Evolutionary conservation across 805 yeast species (phyloP), one percentile per base, ranked within the genome.

Genomic region (Grigorovia transvaalensis): DNA sequence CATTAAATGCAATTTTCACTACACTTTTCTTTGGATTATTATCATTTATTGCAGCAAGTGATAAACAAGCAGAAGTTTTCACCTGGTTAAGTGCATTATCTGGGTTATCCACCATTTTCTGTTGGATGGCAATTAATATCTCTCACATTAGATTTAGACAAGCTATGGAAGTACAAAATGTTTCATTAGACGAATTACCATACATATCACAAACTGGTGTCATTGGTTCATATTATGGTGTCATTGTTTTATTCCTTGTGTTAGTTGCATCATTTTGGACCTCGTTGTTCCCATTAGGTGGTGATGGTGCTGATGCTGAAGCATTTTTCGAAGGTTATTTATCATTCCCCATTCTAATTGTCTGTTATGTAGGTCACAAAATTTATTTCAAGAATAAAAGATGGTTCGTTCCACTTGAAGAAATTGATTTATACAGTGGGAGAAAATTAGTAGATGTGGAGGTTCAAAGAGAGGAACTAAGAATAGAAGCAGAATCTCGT

Each of bases 241-340:
- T 77, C 27, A 30, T 68, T 9, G 69, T 86, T 51, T 76, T 81
- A 61, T 53, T 74, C 49, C 66, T 82, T 54, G 81, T 85, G 47
- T 68, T 86, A 46, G 70, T 78, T 48, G 85, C 88, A 42, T 87
- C 84, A 64, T 85, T 86, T 73, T 85, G 90, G 90, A 74, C 81
- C 51, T 87, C 90, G 2, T 69, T 85, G 48, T 85, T 73, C 73
- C 91, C 91, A 50, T 61, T 78, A 41, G 79, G 80, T n/a, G 75
- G 78, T 12, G 69, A 59, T 2, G 51, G 69, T 9, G 79, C 84
- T 38, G 71, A 71, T 61, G 84, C 83, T 15, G 64, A 68, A 48
- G 67, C 65, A 38, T 85, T 86, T 73, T 86, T 85, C 71, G 74
- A 77, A 65, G 74, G 79, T 42, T 85, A 81, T 67, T 72, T 86